Percentiles rank a stretch among this genome's conserved stretches.
Evolutionary conservation across 768 basidiomycete genomes (phyloP).

Genomic region (Kwoniella mangroviensis): DNA sequence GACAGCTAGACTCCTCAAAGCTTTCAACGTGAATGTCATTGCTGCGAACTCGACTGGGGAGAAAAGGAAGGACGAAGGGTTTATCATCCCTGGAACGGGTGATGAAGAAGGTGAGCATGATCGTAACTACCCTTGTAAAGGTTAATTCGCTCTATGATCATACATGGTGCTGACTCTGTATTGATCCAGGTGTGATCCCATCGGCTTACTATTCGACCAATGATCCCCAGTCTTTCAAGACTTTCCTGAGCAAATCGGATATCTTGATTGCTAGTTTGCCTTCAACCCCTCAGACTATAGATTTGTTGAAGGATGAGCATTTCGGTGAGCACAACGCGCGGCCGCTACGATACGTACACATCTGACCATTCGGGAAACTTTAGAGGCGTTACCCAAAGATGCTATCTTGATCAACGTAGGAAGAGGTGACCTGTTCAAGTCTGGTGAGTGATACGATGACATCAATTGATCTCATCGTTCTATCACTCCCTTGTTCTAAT

Average conservation of each 20-base stretch:
- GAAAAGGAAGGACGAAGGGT: constrained; percentile 52
- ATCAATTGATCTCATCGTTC: no score
- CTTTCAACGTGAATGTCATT: constrained; percentile 51
- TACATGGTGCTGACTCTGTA: background rate
- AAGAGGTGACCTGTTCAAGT: constrained; percentile 55
- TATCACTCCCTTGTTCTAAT: background rate
- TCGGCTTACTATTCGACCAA: constrained; percentile 49
- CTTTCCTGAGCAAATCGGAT: constrained; percentile 50
- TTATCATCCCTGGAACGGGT: constrained; percentile 55
- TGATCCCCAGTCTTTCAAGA: constrained; percentile 47
- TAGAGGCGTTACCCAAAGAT: constrained; percentile 46
- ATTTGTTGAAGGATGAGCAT: constrained; percentile 42
- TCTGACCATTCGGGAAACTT: background rate
- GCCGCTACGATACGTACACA: background rate
- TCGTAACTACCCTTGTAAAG: background rate
- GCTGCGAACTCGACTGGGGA: constrained; percentile 55
- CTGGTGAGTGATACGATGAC: constrained; percentile 37
- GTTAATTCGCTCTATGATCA: background rate
- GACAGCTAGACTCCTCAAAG: constrained; percentile 53
- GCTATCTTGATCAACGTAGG: constrained; percentile 59
- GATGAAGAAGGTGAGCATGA: constrained; percentile 50
- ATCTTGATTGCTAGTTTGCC: constrained; percentile 57
- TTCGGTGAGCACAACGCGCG: constrained; percentile 42
- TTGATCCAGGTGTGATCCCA: constrained; percentile 47
- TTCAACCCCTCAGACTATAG: constrained; percentile 45